These are phyloP conservation scores for Epichloe bromicola DNA, from an alignment of 2,329 filamentous ascomycete genomes.

Conservation along the genomic window DNA sequence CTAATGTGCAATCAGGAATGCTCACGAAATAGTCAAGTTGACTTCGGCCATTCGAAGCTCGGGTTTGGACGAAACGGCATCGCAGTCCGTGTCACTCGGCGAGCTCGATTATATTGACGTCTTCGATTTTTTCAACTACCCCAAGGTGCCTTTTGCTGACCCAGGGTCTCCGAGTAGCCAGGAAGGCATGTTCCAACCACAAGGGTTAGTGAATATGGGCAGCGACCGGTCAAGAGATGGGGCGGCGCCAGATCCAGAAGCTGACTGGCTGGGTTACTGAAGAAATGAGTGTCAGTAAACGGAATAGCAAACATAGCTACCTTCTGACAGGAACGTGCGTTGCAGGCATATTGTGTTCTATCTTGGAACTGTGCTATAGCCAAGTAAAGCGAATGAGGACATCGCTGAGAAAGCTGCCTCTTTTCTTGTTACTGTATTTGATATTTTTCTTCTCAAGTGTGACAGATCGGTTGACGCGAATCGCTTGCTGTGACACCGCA, in stretches of 20 bases:
- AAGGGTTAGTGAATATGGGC: constrained; percentile 4
- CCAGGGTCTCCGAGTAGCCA: constrained; percentile 8
- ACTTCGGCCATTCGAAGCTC: constrained; percentile 23
- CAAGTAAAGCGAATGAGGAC: not conserved
- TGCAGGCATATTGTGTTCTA: not conserved
- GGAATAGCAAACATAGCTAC: not conserved
- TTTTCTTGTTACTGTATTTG: no score
- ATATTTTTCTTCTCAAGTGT: not conserved
- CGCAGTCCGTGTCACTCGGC: constrained; percentile 23
- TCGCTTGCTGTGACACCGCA: not conserved
- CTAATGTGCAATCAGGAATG: constrained; percentile 17
- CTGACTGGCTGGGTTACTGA: constrained; percentile 10
- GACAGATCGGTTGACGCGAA: not conserved
- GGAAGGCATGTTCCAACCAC: constrained; percentile 12
- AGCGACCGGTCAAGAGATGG: constrained; percentile 1
- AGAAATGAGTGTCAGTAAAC: not conserved
- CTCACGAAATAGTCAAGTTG: constrained; percentile 25
- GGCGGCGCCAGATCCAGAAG: constrained; percentile 7
- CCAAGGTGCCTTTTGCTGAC: constrained; percentile 17
- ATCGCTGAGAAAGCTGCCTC: not conserved
- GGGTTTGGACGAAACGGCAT: constrained; percentile 24
- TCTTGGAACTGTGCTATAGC: no score
- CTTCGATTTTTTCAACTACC: constrained; percentile 35
- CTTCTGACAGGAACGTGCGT: not conserved
- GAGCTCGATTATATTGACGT: constrained; percentile 31